Evolutionary conservation across 2,329 filamentous ascomycete species (phyloP).

Genomic region (Paracoccidioides brasiliensis): DNA sequence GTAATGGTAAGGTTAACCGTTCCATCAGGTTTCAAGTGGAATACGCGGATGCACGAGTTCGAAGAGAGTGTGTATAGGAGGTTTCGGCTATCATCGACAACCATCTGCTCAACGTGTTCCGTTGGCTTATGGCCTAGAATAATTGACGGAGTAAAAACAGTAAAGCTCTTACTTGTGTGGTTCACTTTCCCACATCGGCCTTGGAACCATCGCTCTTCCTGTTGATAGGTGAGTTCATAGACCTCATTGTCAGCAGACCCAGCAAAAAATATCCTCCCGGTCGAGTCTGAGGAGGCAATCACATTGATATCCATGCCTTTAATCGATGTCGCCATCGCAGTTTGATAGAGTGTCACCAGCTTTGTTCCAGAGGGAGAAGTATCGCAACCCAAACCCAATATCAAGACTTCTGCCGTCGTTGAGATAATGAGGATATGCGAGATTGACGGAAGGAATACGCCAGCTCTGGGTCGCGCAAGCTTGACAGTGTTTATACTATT

Average conservation of each 20-base stretch:
- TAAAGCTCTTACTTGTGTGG: slow-evolving; percentile 64
- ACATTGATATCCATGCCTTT: slow-evolving; percentile 63
- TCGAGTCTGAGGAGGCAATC: slow-evolving; percentile 63
- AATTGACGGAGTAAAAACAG: slow-evolving; percentile 37
- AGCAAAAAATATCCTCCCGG: slow-evolving; percentile 86
- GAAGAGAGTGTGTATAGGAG: slow-evolving; percentile 86
- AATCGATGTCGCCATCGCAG: slow-evolving; percentile 67
- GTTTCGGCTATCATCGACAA: slow-evolving; percentile 75
- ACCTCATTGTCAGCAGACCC: slow-evolving; percentile 72
- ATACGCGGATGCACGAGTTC: slow-evolving; percentile 77
- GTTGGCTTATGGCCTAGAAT: slow-evolving; percentile 33
- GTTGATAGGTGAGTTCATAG: slow-evolving; percentile 89
- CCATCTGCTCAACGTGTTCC: slow-evolving; percentile 64
- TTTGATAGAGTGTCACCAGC: slow-evolving; percentile 70
- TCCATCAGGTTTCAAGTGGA: slow-evolving; percentile 59
- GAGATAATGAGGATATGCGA: slow-evolving; percentile 82
- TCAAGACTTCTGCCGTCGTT: slow-evolving; percentile 68
- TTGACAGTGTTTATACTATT: slow-evolving; percentile 86
- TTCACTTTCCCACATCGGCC: slow-evolving; percentile 78
- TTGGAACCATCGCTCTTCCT: slow-evolving; percentile 94
- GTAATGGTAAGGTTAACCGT: slow-evolving; percentile 43
- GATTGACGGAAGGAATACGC: slow-evolving; percentile 77
- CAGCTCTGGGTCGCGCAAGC: slow-evolving; percentile 67
- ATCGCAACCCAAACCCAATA: slow-evolving; percentile 67
- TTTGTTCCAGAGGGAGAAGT: slow-evolving; percentile 54